phyloP scores from a whole-genome alignment of 2,329 filamentous ascomycete species.

The Trichoderma atroviride region DNA sequence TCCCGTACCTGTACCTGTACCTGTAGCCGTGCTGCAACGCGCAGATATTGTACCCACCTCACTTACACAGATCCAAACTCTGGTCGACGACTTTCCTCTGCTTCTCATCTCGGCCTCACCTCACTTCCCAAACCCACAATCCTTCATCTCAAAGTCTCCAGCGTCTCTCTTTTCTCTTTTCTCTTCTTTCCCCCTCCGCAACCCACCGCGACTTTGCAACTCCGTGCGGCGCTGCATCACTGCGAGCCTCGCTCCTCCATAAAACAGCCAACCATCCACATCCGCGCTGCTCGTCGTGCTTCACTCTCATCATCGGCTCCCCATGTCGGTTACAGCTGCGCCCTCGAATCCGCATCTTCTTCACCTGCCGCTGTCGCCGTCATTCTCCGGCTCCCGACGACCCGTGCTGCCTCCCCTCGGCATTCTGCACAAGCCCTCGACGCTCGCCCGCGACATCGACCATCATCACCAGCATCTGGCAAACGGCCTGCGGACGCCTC shows the following conservation, averaged over 20 bases:
- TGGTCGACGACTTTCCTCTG: constrained; percentile 9
- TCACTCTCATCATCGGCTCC: constrained; percentile 24
- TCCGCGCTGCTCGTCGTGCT: neutral
- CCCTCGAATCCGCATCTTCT: constrained; percentile 31
- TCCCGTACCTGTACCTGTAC: no score
- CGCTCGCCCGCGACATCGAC: constrained; percentile 29
- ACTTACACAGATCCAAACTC: constrained; percentile 14
- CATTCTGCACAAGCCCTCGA: constrained; percentile 33
- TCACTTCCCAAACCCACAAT: neutral
- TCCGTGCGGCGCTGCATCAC: constrained; percentile 27
- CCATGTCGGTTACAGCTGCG: constrained; percentile 38
- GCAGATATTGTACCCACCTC: constrained; percentile 19
- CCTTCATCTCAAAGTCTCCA: constrained; percentile 5
- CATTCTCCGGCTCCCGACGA: constrained; percentile 31
- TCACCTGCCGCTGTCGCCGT: constrained; percentile 31
- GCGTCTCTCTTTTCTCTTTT: neutral
- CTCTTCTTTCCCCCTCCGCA: neutral
- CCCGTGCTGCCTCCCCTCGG: constrained; percentile 28
- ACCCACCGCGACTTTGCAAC: neutral
- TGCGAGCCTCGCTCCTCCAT: neutral
- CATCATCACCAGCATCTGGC: constrained; percentile 26
- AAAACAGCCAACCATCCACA: neutral
- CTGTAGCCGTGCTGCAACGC: neutral
- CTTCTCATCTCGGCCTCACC: constrained; percentile 22
- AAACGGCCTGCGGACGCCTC: constrained; percentile 54